Evolutionary conservation across 2,329 filamentous ascomycete genomes (phyloP).

Genomic region (Xylaria sp.): DNA sequence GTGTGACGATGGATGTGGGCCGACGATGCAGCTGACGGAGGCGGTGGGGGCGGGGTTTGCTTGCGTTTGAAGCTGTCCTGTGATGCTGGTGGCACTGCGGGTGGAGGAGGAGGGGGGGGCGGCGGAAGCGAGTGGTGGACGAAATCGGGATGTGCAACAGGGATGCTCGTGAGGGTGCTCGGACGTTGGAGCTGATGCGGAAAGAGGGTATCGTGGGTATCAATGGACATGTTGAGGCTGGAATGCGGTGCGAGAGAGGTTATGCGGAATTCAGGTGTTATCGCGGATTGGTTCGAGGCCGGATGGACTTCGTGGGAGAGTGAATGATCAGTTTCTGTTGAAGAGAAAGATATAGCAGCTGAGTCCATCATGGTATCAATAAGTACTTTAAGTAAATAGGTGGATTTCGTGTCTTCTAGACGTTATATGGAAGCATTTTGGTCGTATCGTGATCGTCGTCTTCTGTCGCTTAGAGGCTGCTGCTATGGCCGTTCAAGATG

Average conservation of each 20-base stretch:
- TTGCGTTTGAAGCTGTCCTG: constrained; percentile 34
- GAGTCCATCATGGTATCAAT: constrained; percentile 25
- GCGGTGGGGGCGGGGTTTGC: constrained; percentile 28
- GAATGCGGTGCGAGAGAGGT: constrained; percentile 32
- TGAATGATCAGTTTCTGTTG: constrained; percentile 18
- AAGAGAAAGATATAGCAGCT: constrained; percentile 23
- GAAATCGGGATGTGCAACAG: constrained; percentile 31
- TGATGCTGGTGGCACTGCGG: constrained; percentile 8
- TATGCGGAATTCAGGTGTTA: constrained; percentile 24
- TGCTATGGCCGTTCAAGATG: constrained; percentile 24
- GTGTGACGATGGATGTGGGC: constrained; percentile 23
- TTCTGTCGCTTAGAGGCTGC: constrained; percentile 3
- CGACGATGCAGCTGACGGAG: constrained; percentile 17
- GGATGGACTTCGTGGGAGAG: constrained; percentile 24
- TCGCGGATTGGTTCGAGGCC: constrained; percentile 18
- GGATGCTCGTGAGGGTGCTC: constrained; percentile 31
- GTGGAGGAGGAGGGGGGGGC: too few species aligned
- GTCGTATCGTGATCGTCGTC: background rate
- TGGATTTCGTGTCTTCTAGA: background rate
- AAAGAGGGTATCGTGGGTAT: constrained; percentile 35
- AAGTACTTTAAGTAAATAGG: too few species aligned
- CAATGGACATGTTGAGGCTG: constrained; percentile 38
- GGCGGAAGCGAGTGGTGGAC: constrained; percentile 7
- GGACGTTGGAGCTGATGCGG: constrained; percentile 32
- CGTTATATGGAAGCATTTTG: background rate